Percentiles rank a stretch among this genome's conserved stretches.
These are phyloP conservation scores for Quercus tomentella DNA, from an alignment of 331 rosid genomes.

Conservation along the genomic window DNA sequence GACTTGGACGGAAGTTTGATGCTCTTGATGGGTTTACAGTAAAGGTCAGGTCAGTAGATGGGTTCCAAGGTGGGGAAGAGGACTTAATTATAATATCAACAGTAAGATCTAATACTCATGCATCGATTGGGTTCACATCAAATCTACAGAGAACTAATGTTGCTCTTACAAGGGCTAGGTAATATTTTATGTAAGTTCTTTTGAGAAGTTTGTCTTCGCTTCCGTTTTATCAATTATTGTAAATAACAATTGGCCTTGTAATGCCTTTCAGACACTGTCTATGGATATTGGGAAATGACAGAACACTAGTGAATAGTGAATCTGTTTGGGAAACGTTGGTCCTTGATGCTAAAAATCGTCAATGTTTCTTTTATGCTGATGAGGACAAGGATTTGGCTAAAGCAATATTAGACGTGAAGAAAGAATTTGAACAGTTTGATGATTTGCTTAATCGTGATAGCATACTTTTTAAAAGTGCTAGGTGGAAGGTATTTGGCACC, in stretches of 20 bases:
- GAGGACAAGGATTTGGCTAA: slow-evolving; percentile 53
- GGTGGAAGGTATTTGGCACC: slow-evolving; percentile 51
- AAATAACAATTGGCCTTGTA: neutral
- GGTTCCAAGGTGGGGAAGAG: slow-evolving; percentile 67
- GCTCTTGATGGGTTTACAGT: slow-evolving; percentile 34
- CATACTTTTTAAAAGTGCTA: slow-evolving; percentile 41
- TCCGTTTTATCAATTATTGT: neutral
- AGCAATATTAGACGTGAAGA: slow-evolving; percentile 48
- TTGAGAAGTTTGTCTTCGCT: neutral
- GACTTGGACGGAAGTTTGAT: slow-evolving; percentile 20
- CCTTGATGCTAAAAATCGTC: slow-evolving; percentile 47
- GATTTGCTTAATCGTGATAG: slow-evolving; percentile 58
- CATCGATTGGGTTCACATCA: slow-evolving; percentile 41
- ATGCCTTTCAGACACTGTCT: slow-evolving; percentile 44
- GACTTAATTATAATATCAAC: slow-evolving; percentile 58
- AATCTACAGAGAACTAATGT: slow-evolving; percentile 55
- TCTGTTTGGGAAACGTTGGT: slow-evolving; percentile 50
- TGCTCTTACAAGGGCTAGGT: slow-evolving; percentile 75
- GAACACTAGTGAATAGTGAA: slow-evolving; percentile 23
- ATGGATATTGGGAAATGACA: slow-evolving; percentile 70
- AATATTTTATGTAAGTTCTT: neutral
- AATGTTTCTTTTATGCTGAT: slow-evolving; percentile 55
- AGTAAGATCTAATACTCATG: slow-evolving; percentile 35
- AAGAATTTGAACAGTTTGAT: slow-evolving; percentile 49
- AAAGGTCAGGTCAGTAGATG: slow-evolving; percentile 56